Evolutionary conservation across 2,329 filamentous ascomycete species (phyloP).

Genomic region (Aciculosporium take): DNA sequence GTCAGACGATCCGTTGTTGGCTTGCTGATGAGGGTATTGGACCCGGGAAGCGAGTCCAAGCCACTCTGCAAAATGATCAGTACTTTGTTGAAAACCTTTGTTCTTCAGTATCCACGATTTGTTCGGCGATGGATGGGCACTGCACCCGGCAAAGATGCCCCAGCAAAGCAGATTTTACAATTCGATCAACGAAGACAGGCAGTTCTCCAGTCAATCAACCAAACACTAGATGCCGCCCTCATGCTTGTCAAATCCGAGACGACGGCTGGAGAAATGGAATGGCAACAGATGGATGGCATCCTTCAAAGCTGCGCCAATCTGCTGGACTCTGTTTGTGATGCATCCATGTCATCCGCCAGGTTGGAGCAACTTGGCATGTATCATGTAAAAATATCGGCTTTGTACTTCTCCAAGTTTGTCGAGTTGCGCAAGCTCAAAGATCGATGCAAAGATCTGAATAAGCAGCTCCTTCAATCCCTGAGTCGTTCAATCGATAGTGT

Average conservation of each 20-base stretch:
- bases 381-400: slow-evolving; percentile 53
- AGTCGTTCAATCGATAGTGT: slow-evolving; percentile 50
- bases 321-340: slow-evolving; percentile 36
- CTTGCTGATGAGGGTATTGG: slow-evolving; percentile 24
- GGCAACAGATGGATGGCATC: slow-evolving; percentile 41
- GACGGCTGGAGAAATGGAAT: slow-evolving; percentile 31
- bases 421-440: slow-evolving; percentile 31
- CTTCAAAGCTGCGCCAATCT: slow-evolving; percentile 42
- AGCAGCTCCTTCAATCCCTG: slow-evolving; percentile 39
- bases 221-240: slow-evolving; percentile 46
- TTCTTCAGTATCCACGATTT: slow-evolving; percentile 46
- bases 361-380: slow-evolving; percentile 28
- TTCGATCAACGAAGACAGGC: slow-evolving; percentile 46
- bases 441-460: slow-evolving; percentile 22
- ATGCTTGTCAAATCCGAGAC: slow-evolving; percentile 40
- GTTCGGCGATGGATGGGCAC: slow-evolving; percentile 48
- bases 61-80: slow-evolving; percentile 12
- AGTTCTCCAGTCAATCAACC: slow-evolving; percentile 36
- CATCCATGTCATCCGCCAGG: slow-evolving; percentile 15
- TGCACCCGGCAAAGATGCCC: slow-evolving; percentile 33
- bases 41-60: slow-evolving; percentile 8
- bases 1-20: slow-evolving; percentile 40
- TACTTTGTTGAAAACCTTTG: slow-evolving; percentile 37
- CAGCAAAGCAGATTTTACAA: slow-evolving; percentile 43
- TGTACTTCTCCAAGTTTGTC: slow-evolving; percentile 53